Base-by-base conservation (phyloP, 2,329 filamentous ascomycete species). In the Lasiodiplodia theobromae region DNA sequence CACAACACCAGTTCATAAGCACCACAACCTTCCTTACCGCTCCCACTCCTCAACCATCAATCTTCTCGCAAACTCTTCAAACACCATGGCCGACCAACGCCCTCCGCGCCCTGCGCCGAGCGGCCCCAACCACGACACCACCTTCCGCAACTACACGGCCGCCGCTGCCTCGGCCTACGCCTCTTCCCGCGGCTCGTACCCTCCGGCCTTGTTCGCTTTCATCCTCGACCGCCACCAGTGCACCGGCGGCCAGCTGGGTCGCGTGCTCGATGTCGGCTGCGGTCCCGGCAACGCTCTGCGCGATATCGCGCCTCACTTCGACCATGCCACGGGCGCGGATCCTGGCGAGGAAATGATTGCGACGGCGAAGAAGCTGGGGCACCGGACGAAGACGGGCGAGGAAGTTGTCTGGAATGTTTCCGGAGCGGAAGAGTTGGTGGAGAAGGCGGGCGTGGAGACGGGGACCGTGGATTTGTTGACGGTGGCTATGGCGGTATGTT, bases 191-290 rank as follows among this genome's bases (percentile, higher is more conserved):
- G 74, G 68, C 1, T 73, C 78, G 58, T 88, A 88, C 73, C 76
- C 82, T 54, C 71, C 77, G 0, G 72, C 72, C 6, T 75, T 89
- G n/a, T 87, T 86, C 76, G 70, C 83, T 2, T 72, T 73, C 49
- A 79, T 89, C 58, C 54, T 86, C 4, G 71, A 80, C 21, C 79
- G 84, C 65, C 87, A 89, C 71, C 75, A 72, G 1, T 77, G 80
- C 0, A 83, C 81, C 0, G 83, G 83, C 23, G 85, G 85, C 14
- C 65, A 78, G 14, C 71, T 84, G 16, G 73, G 77, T 37, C 78
- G 76, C 2, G 70, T 87, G 0, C 73, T 88, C 14, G 87, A 90
- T 70, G 76, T 89, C 6, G 87, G 87, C 38, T 88, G 86, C 72
- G 87, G 87, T 0, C 86, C 87, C 0, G 87, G 87, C 4, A 83